phyloP scores from a whole-genome alignment of 345 rosid genomes.

The Triadica sebifera region DNA sequence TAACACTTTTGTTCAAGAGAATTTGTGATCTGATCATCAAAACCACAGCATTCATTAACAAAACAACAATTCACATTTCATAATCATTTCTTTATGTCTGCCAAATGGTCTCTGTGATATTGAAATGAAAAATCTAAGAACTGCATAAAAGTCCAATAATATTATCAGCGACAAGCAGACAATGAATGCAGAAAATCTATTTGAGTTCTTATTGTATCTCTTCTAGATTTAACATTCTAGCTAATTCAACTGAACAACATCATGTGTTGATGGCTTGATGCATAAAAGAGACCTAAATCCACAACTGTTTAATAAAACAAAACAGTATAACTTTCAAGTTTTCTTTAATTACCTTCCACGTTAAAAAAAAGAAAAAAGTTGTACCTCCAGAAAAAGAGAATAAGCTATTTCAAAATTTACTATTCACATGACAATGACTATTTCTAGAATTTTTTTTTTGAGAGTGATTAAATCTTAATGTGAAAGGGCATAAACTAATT shows the following conservation, averaged over 20 bases:
- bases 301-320: not conserved
- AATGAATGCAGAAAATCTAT: not conserved
- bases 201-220: not conserved
- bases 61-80: conserved; percentile 8
- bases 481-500: not conserved
- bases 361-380: not conserved
- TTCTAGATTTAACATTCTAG: not conserved
- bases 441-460: not conserved
- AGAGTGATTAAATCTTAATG: not conserved
- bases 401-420: not conserved
- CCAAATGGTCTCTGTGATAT: not conserved
- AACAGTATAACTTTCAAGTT: not conserved
- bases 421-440: not conserved
- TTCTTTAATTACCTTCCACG: not conserved
- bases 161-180: not conserved
- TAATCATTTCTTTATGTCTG: not conserved
- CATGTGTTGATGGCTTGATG: not conserved
- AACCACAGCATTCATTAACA: conserved; percentile 26
- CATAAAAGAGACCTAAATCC: not conserved
- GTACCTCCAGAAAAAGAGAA: not conserved
- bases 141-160: not conserved
- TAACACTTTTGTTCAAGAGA: conserved; percentile 95
- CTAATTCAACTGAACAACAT: not conserved
- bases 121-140: not conserved
- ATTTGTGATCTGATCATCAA: conserved; percentile 62